Conservation (phyloP, 768 basidiomycete species). For the Amylocystis lapponica region DNA sequence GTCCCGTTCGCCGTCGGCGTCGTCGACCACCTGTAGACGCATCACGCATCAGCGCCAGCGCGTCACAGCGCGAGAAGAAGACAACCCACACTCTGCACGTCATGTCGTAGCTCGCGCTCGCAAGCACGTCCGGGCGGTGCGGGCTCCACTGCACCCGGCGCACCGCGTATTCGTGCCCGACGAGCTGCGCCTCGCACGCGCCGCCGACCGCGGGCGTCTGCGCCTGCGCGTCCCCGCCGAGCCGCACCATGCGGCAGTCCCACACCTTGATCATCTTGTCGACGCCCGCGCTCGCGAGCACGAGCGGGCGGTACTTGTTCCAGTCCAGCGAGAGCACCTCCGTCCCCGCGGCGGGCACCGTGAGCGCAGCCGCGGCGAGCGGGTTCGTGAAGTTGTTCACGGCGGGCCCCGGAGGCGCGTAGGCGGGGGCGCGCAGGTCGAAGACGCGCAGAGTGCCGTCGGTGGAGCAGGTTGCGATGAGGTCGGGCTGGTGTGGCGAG, state of each 20-base stretch:
- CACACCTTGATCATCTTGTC: slow-evolving; percentile 74
- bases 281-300: slow-evolving; percentile 74
- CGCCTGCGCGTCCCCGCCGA: slow-evolving; percentile 35
- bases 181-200: slow-evolving; percentile 59
- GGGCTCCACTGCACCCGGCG: slow-evolving; percentile 88
- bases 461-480: slow-evolving; percentile 78
- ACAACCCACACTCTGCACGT: slow-evolving; percentile 86
- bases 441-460: slow-evolving; percentile 85
- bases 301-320: slow-evolving; percentile 85
- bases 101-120: slow-evolving; percentile 89
- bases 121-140: slow-evolving; percentile 64
- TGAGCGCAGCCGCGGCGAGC: slow-evolving; percentile 64
- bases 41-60: background rate
- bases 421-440: slow-evolving; percentile 65
- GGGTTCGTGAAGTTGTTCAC: slow-evolving; percentile 58
- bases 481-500: slow-evolving; percentile 85
- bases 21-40: slow-evolving; percentile 61
- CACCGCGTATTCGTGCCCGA: slow-evolving; percentile 88
- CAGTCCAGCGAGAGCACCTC: slow-evolving; percentile 84
- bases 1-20: slow-evolving; percentile 42
- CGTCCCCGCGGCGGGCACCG: slow-evolving; percentile 69
- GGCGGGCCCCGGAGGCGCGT: slow-evolving; percentile 39
- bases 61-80: background rate
- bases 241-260: slow-evolving; percentile 83
- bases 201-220: slow-evolving; percentile 55